Evolutionary conservation across 306 rosid species (phyloP).

Genomic region (Citrullus colocynthis): DNA sequence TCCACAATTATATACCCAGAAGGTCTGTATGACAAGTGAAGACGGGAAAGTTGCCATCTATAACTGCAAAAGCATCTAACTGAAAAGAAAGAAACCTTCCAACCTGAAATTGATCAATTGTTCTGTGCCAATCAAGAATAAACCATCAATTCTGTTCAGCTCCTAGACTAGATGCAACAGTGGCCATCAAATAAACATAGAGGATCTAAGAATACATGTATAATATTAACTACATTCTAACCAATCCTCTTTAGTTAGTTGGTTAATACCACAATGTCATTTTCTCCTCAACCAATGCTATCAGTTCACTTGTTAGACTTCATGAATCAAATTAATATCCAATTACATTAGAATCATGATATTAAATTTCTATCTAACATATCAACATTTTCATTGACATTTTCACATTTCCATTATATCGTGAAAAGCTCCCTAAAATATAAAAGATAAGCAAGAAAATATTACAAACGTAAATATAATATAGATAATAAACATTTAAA

Average conservation of each 20-base stretch:
- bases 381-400: too few relatives aligned
- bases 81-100: background rate
- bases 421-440: too few relatives aligned
- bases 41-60: slow-evolving; percentile 45
- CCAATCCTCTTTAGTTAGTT: background rate
- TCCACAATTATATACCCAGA: slow-evolving; percentile 13
- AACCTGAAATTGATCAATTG: background rate
- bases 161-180: background rate
- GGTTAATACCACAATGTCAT: background rate
- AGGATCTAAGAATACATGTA: background rate
- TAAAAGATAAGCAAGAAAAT: too few relatives aligned
- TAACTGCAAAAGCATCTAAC: slow-evolving; percentile 8
- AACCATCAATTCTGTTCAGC: background rate
- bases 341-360: background rate
- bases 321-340: background rate
- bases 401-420: too few relatives aligned
- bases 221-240: background rate
- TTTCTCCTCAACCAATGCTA: background rate
- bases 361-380: too few relatives aligned
- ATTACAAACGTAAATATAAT: too few relatives aligned
- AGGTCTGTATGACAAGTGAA: slow-evolving; percentile 18
- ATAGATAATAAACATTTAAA: too few relatives aligned
- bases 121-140: background rate
- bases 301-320: background rate
- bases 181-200: background rate